phyloP scores from a whole-genome alignment of 2,329 filamentous ascomycete genomes.

The Pseudogymnoascus sp. region DNA sequence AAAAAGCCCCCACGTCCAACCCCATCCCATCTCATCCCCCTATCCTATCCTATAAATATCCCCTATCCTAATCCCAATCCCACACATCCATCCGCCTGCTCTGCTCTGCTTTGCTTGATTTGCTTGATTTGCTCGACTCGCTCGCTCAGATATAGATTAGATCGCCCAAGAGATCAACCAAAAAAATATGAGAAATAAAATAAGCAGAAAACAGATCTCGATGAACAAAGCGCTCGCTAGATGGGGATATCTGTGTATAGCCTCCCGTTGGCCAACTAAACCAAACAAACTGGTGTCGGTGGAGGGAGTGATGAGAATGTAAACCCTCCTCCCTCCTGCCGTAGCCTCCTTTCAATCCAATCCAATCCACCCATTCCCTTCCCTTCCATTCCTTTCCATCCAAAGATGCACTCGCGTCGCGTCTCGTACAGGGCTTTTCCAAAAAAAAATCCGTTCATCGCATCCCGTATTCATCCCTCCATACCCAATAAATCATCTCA shows the following conservation, averaged over 20 bases:
- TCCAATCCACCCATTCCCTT: background rate
- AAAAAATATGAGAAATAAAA: background rate
- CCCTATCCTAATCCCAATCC: background rate
- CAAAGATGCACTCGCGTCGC: background rate
- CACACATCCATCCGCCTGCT: no score
- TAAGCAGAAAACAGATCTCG: background rate
- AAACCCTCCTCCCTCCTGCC: background rate
- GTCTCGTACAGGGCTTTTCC: background rate
- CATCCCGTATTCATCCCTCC: background rate
- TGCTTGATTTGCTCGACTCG: no score
- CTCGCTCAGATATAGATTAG: background rate
- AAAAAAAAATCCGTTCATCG: background rate
- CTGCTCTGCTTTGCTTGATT: background rate
- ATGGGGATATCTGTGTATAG: background rate
- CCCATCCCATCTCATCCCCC: background rate
- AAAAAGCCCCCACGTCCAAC: background rate
- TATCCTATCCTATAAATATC: background rate
- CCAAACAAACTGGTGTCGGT: background rate
- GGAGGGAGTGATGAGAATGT: background rate
- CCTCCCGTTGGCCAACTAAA: background rate
- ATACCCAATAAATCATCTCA: background rate
- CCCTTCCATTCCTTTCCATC: background rate
- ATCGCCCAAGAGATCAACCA: background rate
- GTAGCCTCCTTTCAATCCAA: background rate
- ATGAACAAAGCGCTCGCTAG: background rate